These are phyloP conservation scores for Boletellus deceptivus DNA, from an alignment of 1,284 basidiomycete species.

Conservation along the genomic window DNA sequence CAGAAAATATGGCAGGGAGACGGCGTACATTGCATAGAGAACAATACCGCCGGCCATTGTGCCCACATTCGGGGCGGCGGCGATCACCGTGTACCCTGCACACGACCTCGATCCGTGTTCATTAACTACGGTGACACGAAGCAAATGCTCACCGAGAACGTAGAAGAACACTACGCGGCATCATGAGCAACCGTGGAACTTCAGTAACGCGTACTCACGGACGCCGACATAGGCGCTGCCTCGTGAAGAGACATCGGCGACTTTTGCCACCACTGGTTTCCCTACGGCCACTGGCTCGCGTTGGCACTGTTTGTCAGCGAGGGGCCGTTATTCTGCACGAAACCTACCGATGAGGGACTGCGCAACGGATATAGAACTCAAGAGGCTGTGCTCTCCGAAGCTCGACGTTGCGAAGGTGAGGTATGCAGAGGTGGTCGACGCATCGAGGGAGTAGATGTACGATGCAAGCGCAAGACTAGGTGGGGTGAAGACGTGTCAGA, in stretches of 20 bases:
- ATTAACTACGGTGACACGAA: too few relatives aligned
- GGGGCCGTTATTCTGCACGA: neutral
- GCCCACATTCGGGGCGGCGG: slow-evolving; percentile 55
- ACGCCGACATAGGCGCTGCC: slow-evolving; percentile 61
- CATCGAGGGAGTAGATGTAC: slow-evolving; percentile 77
- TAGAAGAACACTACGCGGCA: slow-evolving; percentile 50
- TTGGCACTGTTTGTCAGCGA: neutral
- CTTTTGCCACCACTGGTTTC: slow-evolving; percentile 80
- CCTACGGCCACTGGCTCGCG: slow-evolving; percentile 50
- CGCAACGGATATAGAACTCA: slow-evolving; percentile 61
- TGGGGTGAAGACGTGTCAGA: neutral
- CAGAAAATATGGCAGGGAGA: neutral
- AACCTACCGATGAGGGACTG: slow-evolving; percentile 56
- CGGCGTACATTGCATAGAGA: slow-evolving; percentile 51
- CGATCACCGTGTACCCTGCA: slow-evolving; percentile 65
- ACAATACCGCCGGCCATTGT: slow-evolving; percentile 55
- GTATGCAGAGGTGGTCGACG: slow-evolving; percentile 67
- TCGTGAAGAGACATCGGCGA: slow-evolving; percentile 67
- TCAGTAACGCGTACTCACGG: slow-evolving; percentile 41
- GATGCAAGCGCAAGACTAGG: slow-evolving; percentile 63
- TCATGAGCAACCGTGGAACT: neutral
- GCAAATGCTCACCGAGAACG: slow-evolving; percentile 40
- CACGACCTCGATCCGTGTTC: neutral
- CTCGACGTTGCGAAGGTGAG: slow-evolving; percentile 62
- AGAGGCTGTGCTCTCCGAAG: slow-evolving; percentile 58